These are phyloP conservation scores for Theobroma cacao DNA, from an alignment of 345 rosid species.

Conservation along the genomic window DNA sequence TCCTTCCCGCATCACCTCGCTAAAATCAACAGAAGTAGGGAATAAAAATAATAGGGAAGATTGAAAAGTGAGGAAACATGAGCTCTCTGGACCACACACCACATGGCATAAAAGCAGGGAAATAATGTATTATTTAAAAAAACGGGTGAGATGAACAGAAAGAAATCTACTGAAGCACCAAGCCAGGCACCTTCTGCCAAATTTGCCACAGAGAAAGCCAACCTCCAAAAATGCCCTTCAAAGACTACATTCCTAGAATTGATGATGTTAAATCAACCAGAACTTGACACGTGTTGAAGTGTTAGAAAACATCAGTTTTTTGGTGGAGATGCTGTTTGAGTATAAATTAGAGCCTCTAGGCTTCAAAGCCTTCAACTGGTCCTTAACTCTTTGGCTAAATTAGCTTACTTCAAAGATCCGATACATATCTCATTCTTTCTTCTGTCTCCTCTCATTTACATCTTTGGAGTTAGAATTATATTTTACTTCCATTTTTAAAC, in stretches of 20 bases:
- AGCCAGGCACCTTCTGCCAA: constrained; percentile 19
- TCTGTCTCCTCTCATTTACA: background rate
- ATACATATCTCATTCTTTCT: background rate
- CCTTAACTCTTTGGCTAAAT: background rate
- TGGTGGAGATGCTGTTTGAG: constrained; percentile 9
- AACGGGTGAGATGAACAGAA: background rate
- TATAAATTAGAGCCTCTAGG: constrained; percentile 33
- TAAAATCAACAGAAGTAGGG: background rate
- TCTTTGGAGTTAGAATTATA: background rate
- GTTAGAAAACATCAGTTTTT: constrained; percentile 4
- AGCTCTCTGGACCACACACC: constrained; percentile 23
- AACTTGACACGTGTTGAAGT: constrained; percentile 43
- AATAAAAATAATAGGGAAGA: background rate
- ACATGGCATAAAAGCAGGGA: constrained; percentile 14
- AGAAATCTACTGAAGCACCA: background rate
- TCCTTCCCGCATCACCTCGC: background rate
- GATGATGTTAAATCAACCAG: constrained; percentile 28
- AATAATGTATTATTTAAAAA: background rate
- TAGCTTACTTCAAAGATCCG: background rate
- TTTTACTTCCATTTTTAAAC: background rate
- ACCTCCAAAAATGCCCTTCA: constrained; percentile 7
- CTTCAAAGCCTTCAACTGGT: background rate
- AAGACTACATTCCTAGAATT: background rate
- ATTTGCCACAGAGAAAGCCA: constrained; percentile 12
- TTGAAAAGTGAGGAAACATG: background rate